Evolutionary conservation across 192 early-diverging fungal species (phyloP), one percentile per base, ranked within the genome.

Genomic region (Coemansia interrupta): DNA sequence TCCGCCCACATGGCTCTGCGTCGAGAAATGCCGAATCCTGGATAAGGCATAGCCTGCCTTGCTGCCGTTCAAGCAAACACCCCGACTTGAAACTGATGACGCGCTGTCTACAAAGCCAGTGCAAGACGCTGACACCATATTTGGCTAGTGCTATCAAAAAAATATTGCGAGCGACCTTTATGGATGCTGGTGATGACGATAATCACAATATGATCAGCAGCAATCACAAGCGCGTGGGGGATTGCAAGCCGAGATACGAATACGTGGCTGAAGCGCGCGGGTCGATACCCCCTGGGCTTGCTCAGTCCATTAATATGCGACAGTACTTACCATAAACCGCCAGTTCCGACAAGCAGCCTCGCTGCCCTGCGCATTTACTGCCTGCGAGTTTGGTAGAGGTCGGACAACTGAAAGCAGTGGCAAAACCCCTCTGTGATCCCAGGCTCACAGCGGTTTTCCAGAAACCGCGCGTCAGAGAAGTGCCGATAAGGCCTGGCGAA

Each of bases 21-120:
- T 68, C 18, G 75, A 72, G 51, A 78, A 71, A 29, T 36, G 49
- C 28, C 72, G 65, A 38, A 66, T 44, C 26, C 12, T 44, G 5
- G 39, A 50, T n/a, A 30, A 13, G 28, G 56, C 53, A 41, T 40
- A 30, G 10, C 32, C 32, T 23, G 38, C 53, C 53, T 15, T 20
- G 14, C 32, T 41, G 39, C 36, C 22, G 61, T 53, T 26, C 6
- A 24, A 28, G 28, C 24, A 50, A 8, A 38, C 28, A 11, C 41
- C 24, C 10, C 26, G 5, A n/a, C 11, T 52, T 15, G 50, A 22
- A 8, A 52, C 28, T 15, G 23, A 9, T 1, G 20, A 13, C 10
- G 32, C 9, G 6, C 32, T 36, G 32, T 8, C 32, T 36, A 36
- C 32, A 36, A 36, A 6, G 32, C 32, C 10, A 36, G 32, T 11